Conservation (phyloP, 495 filamentous ascomycete species). For the Penicillium coffeae region DNA sequence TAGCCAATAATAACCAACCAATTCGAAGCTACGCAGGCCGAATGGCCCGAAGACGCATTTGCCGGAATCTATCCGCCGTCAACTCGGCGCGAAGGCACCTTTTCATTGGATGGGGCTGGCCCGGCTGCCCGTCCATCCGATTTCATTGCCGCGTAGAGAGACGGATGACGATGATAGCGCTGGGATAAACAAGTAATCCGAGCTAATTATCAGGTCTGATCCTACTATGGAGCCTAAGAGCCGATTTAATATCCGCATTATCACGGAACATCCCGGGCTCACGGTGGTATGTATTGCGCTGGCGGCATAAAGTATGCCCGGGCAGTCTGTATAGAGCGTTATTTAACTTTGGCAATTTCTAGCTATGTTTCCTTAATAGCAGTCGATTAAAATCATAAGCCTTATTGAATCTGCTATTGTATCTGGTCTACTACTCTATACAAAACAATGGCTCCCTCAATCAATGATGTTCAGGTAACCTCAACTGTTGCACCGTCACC, state of each 20-base stretch:
- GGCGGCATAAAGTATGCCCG: background rate
- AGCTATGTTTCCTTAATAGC: background rate
- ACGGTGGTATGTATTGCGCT: background rate
- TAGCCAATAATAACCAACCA: background rate
- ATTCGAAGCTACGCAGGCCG: too few species aligned
- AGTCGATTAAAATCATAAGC: too few species aligned
- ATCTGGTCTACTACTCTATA: too few species aligned
- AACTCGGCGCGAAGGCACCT: constrained; percentile 11
- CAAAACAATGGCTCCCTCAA: constrained; percentile 24
- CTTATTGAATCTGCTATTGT: too few species aligned
- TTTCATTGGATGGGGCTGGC: constrained; percentile 12
- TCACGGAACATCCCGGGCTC: constrained; percentile 15
- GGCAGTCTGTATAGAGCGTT: background rate
- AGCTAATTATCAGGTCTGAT: background rate
- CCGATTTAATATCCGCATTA: constrained; percentile 16
- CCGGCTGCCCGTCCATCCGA: background rate
- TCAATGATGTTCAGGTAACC: constrained; percentile 21
- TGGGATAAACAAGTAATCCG: background rate
- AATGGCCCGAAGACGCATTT: background rate
- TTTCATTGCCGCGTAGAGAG: background rate
- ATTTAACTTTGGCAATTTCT: background rate
- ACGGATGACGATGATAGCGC: background rate
- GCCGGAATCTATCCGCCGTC: background rate
- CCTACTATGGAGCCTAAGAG: constrained; percentile 9
- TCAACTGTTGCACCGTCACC: constrained; percentile 7